Evolutionary conservation across 2,329 filamentous ascomycete species (phyloP), one percentile per base, ranked within the genome.

Genomic region (Emergomyces orientalis): DNA sequence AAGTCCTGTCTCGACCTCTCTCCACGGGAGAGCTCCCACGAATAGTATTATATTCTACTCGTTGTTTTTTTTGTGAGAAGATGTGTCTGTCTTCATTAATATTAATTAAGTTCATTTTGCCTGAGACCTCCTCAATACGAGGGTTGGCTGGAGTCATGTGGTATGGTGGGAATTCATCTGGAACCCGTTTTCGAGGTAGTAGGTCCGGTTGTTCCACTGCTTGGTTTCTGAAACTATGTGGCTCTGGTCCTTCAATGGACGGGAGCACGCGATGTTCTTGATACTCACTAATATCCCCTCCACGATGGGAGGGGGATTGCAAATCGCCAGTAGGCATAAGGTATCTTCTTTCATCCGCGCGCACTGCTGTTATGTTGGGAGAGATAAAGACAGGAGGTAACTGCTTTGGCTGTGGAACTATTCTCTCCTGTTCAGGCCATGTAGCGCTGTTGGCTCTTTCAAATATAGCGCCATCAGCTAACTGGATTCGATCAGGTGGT

Each of bases 211-310:
- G 65, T 55, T 65, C 65, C 64, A 62, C 63, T 52, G 69, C 69
- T 60, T 66, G 63, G 17, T 65, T 66, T 63, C 69, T 70, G 63
- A 62, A 67, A 49, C 60, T 32, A 45, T 69, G 61, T 59, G 67
- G 63, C 47, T 69, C 67, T 11, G 59, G 57, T 47, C 39, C 60
- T 63, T 77, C 75, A 66, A 77, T 75, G 41, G 75, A 76, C 19
- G 73, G 75, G 17, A 76, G 64, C 56, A 71, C 69, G 54, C 66
- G 69, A 58, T 73, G 45, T 43, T 71, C 68, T 71, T 72, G 45
- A 66, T 64, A 59, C 67, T 68, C 52, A 65, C 57, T 47, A 58
- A 67, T n/a, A 60, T 54, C 37, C 49, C 34, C 37, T 45, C 60
- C 49, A 55, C 49, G 34, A 25, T 30, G 59, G 14, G 59, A 17